phyloP scores from a whole-genome alignment of 2,329 filamentous ascomycete genomes.

The Bipolaris oryzae region DNA sequence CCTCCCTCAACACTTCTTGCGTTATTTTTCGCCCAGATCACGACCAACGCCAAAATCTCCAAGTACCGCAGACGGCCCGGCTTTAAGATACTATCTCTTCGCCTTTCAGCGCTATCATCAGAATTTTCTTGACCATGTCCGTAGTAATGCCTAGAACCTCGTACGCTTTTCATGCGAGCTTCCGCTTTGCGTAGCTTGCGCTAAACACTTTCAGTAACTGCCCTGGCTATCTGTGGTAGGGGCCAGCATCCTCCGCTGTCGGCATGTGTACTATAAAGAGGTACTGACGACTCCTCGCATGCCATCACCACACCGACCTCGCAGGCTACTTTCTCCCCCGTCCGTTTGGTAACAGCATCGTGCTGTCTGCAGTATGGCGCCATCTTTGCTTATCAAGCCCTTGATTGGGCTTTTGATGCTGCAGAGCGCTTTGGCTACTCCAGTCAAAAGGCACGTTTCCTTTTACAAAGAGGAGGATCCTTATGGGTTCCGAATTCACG shows the following conservation, averaged over 20 bases:
- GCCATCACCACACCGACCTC: slow-evolving; percentile 6
- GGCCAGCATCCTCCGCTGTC: slow-evolving; percentile 8
- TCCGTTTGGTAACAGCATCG: slow-evolving; percentile 15
- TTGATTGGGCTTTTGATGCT: slow-evolving; percentile 36
- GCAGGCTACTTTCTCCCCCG: slow-evolving; percentile 13
- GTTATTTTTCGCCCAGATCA: background rate
- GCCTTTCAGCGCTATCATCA: background rate
- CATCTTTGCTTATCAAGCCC: slow-evolving; percentile 24
- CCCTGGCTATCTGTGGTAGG: slow-evolving; percentile 2
- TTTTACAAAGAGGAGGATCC: slow-evolving; percentile 11
- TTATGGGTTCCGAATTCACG: slow-evolving; percentile 18
- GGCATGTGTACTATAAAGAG: slow-evolving; percentile 16
- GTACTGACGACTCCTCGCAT: slow-evolving; percentile 13
- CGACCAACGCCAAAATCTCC: background rate
- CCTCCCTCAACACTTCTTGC: background rate
- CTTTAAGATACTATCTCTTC: background rate
- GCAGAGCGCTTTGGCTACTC: slow-evolving; percentile 35
- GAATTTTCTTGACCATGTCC: background rate
- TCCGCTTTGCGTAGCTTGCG: slow-evolving; percentile 2
- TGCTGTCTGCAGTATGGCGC: slow-evolving; percentile 28
- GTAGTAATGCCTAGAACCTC: slow-evolving; percentile 5
- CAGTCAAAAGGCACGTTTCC: slow-evolving; percentile 19
- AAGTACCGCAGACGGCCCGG: background rate
- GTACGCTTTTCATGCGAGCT: slow-evolving; percentile 7
- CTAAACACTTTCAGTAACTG: slow-evolving; percentile 7